Conservation (phyloP, 1,284 basidiomycete genomes). For the Taiwanofungus camphoratus region DNA sequence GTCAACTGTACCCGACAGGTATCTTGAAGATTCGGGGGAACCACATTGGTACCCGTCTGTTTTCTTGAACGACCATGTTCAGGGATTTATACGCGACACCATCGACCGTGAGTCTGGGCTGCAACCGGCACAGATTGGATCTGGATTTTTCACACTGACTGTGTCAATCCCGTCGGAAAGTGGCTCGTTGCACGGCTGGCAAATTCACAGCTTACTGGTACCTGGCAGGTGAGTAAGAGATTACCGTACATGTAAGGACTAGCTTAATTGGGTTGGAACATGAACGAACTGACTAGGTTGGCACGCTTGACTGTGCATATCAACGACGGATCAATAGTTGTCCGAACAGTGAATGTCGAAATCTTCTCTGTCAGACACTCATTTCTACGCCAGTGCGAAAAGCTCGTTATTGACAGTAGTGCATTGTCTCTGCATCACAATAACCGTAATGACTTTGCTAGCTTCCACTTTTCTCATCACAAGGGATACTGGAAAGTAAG, state of each 20-base stretch:
- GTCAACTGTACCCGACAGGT: conserved; percentile 31
- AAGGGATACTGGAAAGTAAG: conserved; percentile 15
- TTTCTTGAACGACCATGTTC: conserved; percentile 50
- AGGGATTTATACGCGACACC: conserved; percentile 40
- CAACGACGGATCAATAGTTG: conserved; percentile 17
- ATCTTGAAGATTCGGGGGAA: conserved; percentile 55
- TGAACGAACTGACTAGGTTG: conserved; percentile 20
- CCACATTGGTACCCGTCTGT: conserved; percentile 68
- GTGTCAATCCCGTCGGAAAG: conserved; percentile 58
- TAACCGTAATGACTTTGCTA: not conserved
- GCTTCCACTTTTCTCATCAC: not conserved
- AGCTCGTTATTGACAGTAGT: conserved; percentile 13
- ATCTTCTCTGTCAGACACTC: conserved; percentile 31
- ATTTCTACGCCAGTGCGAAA: conserved; percentile 2
- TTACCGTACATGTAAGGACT: not conserved
- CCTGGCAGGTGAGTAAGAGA: conserved; percentile 52
- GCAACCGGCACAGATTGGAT: not conserved
- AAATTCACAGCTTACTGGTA: conserved; percentile 43
- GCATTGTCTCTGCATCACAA: conserved; percentile 6
- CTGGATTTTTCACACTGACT: conserved; percentile 54
- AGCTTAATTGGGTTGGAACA: not conserved
- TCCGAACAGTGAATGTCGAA: conserved; percentile 38
- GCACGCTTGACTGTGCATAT: conserved; percentile 26
- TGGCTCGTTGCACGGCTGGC: conserved; percentile 63
- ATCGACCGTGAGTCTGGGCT: conserved; percentile 4